Evolutionary conservation across 2,329 filamentous ascomycete genomes (phyloP), one percentile per base, ranked within the genome.

Genomic region (Aspergillus sp.): DNA sequence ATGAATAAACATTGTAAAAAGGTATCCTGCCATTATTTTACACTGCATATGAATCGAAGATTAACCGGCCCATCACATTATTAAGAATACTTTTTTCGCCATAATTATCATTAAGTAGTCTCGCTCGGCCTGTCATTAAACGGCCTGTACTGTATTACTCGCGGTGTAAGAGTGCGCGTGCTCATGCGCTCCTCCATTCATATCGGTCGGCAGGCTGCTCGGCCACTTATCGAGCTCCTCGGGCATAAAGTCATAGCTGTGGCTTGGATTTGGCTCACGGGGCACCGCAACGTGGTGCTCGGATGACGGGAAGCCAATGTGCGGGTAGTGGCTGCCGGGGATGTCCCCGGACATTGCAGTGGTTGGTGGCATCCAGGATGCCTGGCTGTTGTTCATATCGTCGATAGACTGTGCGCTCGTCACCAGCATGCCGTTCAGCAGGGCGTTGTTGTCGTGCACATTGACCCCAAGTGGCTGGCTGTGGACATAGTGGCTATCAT

Each of bases 191-290:
- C 71, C 65, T 66, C 71, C 73, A 60, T 76, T 71, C 66, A 77
- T 70, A 54, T 68, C 66, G 38, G 69, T 67, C 38, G 74, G 64
- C 57, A 77, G 71, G 17, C 71, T 69, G 25, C 74, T 71, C 36
- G 77, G 74, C 30, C 76, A 59, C 62, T 75, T 77, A 51, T 75
- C 73, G 62, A 77, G 63, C 54, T 76, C 73, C 42, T 77, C 75
- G 0, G 73, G 66, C 8, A 75, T 75, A 11, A 76, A 71, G 10
- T 71, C 47, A n/a, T 50, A 30, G 47, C 65, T 56, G 68, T 73
- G 36, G 61, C 54, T 50, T 4, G 71, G 73, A 41, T 75, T 71
- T 25, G 71, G 62, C 58, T 75, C 75, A 10, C 75, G 72, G 21
- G 73, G 70, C 5, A 68, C 70, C 7, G 74, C 53, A 11, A 61